phyloP scores from a whole-genome alignment of 495 filamentous ascomycete genomes.

The Daldinia concentrica region DNA sequence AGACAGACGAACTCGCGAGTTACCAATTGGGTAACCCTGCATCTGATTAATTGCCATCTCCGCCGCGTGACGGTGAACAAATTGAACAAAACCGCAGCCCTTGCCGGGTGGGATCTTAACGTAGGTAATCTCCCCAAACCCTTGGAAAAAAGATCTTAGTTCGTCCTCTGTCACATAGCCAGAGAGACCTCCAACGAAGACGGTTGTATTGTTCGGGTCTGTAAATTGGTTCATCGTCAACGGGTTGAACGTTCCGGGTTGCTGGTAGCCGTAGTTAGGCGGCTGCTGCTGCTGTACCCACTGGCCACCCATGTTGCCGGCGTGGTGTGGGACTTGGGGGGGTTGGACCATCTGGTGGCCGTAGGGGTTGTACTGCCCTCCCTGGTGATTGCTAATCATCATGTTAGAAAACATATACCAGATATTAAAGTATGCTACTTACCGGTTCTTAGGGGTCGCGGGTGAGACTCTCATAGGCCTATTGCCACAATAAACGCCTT shows the following conservation, averaged over 20 bases:
- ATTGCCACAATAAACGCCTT: constrained; percentile 99
- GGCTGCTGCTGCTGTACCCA: constrained; percentile 50
- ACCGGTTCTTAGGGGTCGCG: constrained; percentile 89
- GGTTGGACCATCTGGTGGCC: constrained; percentile 54
- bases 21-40: constrained; percentile 99
- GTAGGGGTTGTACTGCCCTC: constrained; percentile 52
- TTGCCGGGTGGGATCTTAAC: constrained; percentile 99
- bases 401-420: constrained; percentile 14
- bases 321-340: constrained; percentile 48
- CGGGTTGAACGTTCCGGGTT: constrained; percentile 53
- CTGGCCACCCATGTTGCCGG: constrained; percentile 49
- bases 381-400: constrained; percentile 41
- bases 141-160: constrained; percentile 99
- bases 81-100: constrained; percentile 99
- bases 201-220: constrained; percentile 99
- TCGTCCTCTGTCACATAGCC: constrained; percentile 99
- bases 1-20: constrained; percentile 95
- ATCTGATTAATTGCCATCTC: constrained; percentile 99
- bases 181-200: constrained; percentile 96
- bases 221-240: constrained; percentile 98
- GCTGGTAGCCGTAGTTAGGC: constrained; percentile 66
- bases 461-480: constrained; percentile 99
- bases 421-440: constrained; percentile 23
- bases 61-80: constrained; percentile 97
- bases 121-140: constrained; percentile 99